These are phyloP conservation scores for Tetrahymena thermophila DNA, from an alignment of 73 alveolate species.

Conservation along the genomic window DNA sequence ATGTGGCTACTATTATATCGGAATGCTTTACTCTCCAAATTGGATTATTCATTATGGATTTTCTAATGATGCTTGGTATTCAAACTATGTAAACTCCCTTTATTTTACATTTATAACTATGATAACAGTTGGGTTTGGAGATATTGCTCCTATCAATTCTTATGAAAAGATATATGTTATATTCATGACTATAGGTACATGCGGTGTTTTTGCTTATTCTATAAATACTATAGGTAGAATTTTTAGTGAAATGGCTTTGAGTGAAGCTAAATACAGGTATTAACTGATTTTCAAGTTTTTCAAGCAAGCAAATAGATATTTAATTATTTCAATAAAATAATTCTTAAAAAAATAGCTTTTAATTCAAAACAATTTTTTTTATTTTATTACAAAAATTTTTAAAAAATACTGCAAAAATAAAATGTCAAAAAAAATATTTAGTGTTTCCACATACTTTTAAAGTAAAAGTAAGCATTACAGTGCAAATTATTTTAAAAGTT, in stretches of 20 bases:
- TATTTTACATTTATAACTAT: slow-evolving; percentile 54
- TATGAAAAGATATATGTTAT: slow-evolving; percentile 42
- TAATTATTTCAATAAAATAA: slow-evolving; percentile 31
- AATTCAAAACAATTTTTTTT: not conserved
- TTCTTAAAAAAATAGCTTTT: slow-evolving; percentile 44
- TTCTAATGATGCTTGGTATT: not conserved
- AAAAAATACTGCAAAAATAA: too few relatives aligned
- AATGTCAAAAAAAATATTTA: too few relatives aligned
- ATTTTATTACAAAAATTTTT: too few relatives aligned
- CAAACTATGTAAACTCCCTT: slow-evolving; percentile 42
- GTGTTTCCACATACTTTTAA: too few relatives aligned
- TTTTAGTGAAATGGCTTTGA: slow-evolving; percentile 12
- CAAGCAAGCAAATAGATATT: slow-evolving; percentile 47
- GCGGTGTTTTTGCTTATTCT: slow-evolving; percentile 43
- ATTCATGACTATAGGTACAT: slow-evolving; percentile 22
- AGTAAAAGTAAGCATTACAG: too few relatives aligned
- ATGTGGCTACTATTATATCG: not conserved
- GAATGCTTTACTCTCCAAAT: not conserved
- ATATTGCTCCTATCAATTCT: slow-evolving; percentile 37
- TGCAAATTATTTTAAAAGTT: too few relatives aligned
- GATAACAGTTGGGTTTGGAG: slow-evolving; percentile 70
- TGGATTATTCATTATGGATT: not conserved
- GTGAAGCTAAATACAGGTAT: slow-evolving; percentile 33
- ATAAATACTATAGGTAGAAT: slow-evolving; percentile 37
- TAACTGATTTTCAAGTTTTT: slow-evolving; percentile 47